Conservation (phyloP, 2,329 filamentous ascomycete genomes). For the Nectriaceae sp. region DNA sequence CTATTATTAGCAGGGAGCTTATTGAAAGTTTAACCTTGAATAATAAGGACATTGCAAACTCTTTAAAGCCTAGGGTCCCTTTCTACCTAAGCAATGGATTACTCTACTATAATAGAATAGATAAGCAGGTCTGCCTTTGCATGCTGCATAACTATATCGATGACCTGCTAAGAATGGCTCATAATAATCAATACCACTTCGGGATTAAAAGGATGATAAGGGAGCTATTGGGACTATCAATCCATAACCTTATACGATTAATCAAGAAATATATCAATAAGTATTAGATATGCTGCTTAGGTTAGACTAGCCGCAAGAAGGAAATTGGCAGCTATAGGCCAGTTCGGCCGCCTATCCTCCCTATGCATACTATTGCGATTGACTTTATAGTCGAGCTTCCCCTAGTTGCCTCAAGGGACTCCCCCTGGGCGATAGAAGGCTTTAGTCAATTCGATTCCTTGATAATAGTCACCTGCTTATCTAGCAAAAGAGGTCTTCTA, state of each 20-base stretch:
- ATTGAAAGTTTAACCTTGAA: background rate
- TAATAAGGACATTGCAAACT: background rate
- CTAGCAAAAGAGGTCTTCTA: background rate
- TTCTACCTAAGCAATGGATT: conserved; percentile 1
- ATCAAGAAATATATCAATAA: background rate
- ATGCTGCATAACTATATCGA: background rate
- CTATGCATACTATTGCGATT: background rate
- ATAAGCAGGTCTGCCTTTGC: background rate
- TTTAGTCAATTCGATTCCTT: background rate
- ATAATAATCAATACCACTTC: background rate
- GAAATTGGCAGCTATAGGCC: background rate
- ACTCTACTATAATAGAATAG: background rate
- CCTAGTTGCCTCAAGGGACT: background rate
- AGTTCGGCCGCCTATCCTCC: background rate
- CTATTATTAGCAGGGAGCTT: background rate
- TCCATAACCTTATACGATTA: background rate
- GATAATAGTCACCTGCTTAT: background rate
- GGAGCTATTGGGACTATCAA: background rate
- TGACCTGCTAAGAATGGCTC: background rate
- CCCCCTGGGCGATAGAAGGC: background rate
- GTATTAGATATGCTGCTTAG: background rate
- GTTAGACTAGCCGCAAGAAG: background rate
- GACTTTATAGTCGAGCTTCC: background rate
- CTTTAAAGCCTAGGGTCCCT: background rate
- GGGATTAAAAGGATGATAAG: background rate